Evolutionary conservation across 164 flowering plant species (phyloP).

Genomic region (Liquidambar formosana): DNA sequence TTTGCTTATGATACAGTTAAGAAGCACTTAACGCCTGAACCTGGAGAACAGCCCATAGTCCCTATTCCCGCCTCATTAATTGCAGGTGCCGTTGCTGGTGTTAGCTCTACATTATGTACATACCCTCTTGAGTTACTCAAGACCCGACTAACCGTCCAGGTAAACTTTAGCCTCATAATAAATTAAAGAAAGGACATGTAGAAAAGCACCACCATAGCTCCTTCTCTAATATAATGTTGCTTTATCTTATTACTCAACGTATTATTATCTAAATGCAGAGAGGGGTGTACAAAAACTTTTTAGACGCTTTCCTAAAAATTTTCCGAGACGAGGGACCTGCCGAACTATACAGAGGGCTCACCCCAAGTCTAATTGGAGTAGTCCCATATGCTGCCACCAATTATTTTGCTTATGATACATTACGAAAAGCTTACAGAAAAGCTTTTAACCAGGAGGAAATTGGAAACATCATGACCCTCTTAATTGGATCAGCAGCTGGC

Average conservation of each 20-base stretch:
- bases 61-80: constrained; percentile 65
- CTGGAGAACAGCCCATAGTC: constrained; percentile 50
- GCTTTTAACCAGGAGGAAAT: constrained; percentile 48
- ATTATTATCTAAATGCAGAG: constrained; percentile 42
- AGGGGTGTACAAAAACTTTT: constrained; percentile 55
- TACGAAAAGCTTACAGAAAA: constrained; percentile 54
- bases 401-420: constrained; percentile 73
- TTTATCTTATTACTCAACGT: not conserved
- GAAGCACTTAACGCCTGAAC: constrained; percentile 54
- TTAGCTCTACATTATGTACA: constrained; percentile 71
- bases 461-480: constrained; percentile 61
- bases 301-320: constrained; percentile 71
- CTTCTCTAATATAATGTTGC: not conserved
- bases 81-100: constrained; percentile 86
- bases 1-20: constrained; percentile 79
- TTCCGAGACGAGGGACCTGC: constrained; percentile 66
- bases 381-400: constrained; percentile 84
- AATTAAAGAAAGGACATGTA: not conserved
- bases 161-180: constrained; percentile 11
- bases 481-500: constrained; percentile 83
- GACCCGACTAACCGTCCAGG: constrained; percentile 81
- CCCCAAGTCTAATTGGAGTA: constrained; percentile 82
- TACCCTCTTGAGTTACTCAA: constrained; percentile 84
- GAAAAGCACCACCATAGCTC: not conserved
- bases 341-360: constrained; percentile 78